phyloP scores from a whole-genome alignment of 306 rosid genomes.

The Spatholobus suberectus region DNA sequence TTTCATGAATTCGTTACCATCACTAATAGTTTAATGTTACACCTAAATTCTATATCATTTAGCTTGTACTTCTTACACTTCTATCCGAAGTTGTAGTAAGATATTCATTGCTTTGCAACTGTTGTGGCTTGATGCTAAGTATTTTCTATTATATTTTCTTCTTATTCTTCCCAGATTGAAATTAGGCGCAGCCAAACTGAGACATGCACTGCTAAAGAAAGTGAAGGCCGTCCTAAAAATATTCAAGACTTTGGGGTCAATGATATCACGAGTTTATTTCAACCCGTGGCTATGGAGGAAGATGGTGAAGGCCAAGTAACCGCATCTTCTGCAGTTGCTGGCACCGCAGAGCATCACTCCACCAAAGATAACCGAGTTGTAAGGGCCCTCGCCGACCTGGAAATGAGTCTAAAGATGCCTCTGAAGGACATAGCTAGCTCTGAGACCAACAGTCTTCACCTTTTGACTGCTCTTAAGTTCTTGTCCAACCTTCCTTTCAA shows the following conservation, averaged over 20 bases:
- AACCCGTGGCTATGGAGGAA: too few relatives aligned
- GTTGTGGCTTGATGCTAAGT: neutral
- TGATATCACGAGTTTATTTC: neutral
- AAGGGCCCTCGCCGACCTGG: neutral
- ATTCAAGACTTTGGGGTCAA: neutral
- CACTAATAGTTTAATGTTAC: too few relatives aligned
- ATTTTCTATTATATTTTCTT: neutral
- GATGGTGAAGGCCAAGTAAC: neutral
- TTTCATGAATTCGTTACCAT: neutral
- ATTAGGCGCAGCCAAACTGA: neutral
- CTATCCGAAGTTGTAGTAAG: neutral
- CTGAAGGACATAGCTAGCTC: neutral
- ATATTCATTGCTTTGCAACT: too few relatives aligned
- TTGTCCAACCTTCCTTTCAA: constrained; percentile 37
- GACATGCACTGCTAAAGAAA: neutral
- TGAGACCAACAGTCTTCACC: neutral
- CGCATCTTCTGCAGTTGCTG: too few relatives aligned
- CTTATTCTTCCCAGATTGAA: neutral
- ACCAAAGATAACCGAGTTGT: neutral
- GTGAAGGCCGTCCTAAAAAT: neutral
- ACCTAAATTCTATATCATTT: neutral
- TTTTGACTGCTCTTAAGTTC: constrained; percentile 42
- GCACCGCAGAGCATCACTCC: neutral
- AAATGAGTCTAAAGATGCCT: neutral
- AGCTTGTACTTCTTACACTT: neutral